phyloP scores from a whole-genome alignment of 2,329 filamentous ascomycete species.

The Leptographium flavum region DNA sequence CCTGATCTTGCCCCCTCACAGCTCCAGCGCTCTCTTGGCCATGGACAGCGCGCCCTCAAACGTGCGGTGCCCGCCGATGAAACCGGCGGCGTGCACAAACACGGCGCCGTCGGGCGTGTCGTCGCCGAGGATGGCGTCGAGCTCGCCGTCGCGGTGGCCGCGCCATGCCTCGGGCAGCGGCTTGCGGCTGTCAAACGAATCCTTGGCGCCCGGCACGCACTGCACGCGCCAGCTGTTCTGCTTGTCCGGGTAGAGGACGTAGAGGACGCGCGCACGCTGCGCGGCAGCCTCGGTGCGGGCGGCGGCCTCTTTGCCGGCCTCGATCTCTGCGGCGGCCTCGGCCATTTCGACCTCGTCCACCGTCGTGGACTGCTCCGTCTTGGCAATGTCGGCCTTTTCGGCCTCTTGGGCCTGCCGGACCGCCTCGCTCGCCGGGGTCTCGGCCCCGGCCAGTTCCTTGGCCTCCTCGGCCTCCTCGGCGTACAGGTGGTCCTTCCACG shows the following conservation, averaged over 20 bases:
- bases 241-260: constrained; percentile 65
- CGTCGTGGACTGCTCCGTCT: no score
- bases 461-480: constrained; percentile 48
- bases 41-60: constrained; percentile 79
- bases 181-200: constrained; percentile 85
- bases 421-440: no score
- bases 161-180: constrained; percentile 84
- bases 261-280: no score
- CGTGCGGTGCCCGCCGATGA: constrained; percentile 90
- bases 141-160: constrained; percentile 72
- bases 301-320: no score
- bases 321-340: no score
- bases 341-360: no score
- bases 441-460: constrained; percentile 25
- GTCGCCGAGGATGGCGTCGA: constrained; percentile 54
- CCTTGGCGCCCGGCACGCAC: constrained; percentile 69
- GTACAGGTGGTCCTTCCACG: constrained; percentile 96
- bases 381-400: no score
- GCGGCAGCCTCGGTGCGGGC: no score
- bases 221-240: constrained; percentile 87
- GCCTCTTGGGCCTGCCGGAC: no score
- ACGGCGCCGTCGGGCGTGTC: constrained; percentile 60
- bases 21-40: constrained; percentile 58
- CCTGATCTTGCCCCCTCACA: constrained; percentile 12
- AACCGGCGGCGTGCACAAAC: constrained; percentile 88